A percentile compares a stretch with the other conserved stretches of the same genome.
phyloP scores from a whole-genome alignment of 2,329 filamentous ascomycete genomes.

The Penicillium sp. region DNA sequence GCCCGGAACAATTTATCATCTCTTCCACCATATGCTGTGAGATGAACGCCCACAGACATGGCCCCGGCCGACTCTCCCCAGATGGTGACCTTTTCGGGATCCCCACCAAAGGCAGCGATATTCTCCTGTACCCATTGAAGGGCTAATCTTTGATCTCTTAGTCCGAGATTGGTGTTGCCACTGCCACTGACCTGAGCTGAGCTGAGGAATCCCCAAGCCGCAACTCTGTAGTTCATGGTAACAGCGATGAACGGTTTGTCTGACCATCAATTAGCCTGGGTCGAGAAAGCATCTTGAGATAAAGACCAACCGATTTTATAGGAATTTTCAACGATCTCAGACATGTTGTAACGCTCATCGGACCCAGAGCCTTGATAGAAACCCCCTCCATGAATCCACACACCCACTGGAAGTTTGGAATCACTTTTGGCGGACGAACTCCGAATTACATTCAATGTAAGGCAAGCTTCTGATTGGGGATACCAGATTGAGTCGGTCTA shows the following conservation, averaged over 20 bases:
- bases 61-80: constrained; percentile 63
- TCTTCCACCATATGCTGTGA: constrained; percentile 57
- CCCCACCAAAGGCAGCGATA: constrained; percentile 38
- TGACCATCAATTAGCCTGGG: constrained; percentile 1
- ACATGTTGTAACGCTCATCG: constrained; percentile 64
- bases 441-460: constrained; percentile 64
- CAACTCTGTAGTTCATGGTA: constrained; percentile 57
- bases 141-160: constrained; percentile 40
- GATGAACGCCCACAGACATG: constrained; percentile 53
- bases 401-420: constrained; percentile 55
- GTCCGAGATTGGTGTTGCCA: constrained; percentile 61
- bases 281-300: background rate
- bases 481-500: constrained; percentile 40
- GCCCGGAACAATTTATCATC: constrained; percentile 58
- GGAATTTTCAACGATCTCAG: constrained; percentile 59
- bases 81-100: constrained; percentile 40
- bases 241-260: constrained; percentile 57
- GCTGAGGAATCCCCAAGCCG: constrained; percentile 56
- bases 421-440: constrained; percentile 41
- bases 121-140: constrained; percentile 43
- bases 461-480: constrained; percentile 56
- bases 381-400: constrained; percentile 65
- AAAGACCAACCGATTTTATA: constrained; percentile 45
- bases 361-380: constrained; percentile 52
- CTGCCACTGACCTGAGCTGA: constrained; percentile 45